Evolutionary conservation across 768 basidiomycete genomes (phyloP), one percentile per base, ranked within the genome.

Genomic region (Exidia glandulosa): DNA sequence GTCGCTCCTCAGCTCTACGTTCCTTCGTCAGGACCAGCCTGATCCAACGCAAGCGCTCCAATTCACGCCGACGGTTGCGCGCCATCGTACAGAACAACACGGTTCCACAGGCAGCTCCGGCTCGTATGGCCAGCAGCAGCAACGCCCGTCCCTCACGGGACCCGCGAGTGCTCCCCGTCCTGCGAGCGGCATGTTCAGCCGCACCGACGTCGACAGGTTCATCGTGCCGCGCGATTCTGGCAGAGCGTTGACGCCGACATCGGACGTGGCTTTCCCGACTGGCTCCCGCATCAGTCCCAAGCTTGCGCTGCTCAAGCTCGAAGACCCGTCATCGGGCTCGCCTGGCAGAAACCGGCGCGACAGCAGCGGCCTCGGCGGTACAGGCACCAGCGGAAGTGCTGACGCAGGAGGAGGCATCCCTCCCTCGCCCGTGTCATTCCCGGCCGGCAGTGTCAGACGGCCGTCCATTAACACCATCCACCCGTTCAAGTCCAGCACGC

Each of bases 31-130:
- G 59, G 63, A 64, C 27, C 86, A 88, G 64, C 76, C 75, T 2
- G 80, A 79, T 32, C 90, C 90, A 67, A 81, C 85, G 0, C 89
- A 88, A 0, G 90, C 89, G 0, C 74, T 90, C 12, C 75, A 54
- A 25, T 54, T 54, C 50, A 54, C 50, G 25, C 50, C 50, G 5
- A 54, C 50, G 7, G 50, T 54, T 25, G 4, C 14, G 25, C 50
- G 50, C 9, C 50, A 54, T 25, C 27, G 25, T 25, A 45, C 41
- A 14, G 41, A 45, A 10, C 12, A 36, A 16, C 47, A 25, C 29
- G 50, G 50, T 2, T 54, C 50, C 25, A 12, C 14, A 77, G 32
- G 84, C 82, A 77, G 81, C 85, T 66, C 79, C 80, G 3, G 81
- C 84, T 59, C 82, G 80, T 9, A 70, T 80, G 57, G 72, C 77